Evolutionary conservation across 345 rosid species (phyloP).

Genomic region (Corchorus capsularis): DNA sequence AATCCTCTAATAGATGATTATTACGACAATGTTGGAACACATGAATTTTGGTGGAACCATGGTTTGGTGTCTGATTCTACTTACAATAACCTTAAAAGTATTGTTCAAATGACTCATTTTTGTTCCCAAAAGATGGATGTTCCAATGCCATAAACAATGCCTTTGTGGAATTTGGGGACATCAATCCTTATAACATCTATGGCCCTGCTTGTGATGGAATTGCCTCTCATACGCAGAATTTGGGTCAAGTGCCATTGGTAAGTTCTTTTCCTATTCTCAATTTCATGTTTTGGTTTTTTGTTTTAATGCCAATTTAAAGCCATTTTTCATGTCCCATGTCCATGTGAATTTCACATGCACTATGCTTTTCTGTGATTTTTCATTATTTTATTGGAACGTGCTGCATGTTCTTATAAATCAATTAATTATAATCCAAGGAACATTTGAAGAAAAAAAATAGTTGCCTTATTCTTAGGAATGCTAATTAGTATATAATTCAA

Average conservation of each 20-base stretch:
- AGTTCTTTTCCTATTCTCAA: background rate
- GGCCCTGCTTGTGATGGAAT: conserved; percentile 41
- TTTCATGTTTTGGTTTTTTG: background rate
- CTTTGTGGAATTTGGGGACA: conserved; percentile 44
- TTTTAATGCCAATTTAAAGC: background rate
- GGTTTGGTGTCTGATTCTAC: conserved; percentile 59
- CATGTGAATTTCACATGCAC: background rate
- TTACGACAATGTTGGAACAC: conserved; percentile 45
- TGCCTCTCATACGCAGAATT: conserved; percentile 21
- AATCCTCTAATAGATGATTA: conserved; percentile 63
- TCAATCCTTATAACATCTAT: conserved; percentile 65
- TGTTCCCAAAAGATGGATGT: conserved; percentile 60
- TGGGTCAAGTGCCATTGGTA: conserved; percentile 32
- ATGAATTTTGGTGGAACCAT: conserved; percentile 74
- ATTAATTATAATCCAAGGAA: background rate
- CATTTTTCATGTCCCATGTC: background rate
- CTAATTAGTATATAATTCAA: background rate
- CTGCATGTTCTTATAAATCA: background rate
- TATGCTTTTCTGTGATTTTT: too few species aligned
- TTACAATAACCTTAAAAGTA: conserved; percentile 36
- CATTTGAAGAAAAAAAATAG: background rate
- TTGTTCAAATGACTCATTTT: conserved; percentile 47
- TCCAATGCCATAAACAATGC: conserved; percentile 44
- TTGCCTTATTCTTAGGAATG: background rate
- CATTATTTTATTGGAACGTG: background rate